Base-by-base conservation (phyloP, 192 early-diverging fungal genomes). In the Funneliformis geosporum region DNA sequence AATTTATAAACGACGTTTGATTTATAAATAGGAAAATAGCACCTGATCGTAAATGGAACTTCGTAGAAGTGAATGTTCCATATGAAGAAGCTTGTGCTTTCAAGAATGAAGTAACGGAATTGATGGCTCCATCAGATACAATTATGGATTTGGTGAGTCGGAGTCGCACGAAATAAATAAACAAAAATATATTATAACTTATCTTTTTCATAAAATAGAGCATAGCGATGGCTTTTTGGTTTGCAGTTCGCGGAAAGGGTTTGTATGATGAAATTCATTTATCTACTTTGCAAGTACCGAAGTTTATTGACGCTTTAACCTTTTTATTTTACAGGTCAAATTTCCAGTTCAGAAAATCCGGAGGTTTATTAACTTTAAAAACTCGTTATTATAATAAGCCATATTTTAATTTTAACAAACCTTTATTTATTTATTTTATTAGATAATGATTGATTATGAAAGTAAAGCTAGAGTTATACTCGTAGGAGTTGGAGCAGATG, bases 161-260 rank as follows among this genome's bases (percentile, higher is more conserved):
- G 4, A 21, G 21, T 0, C 16, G 21, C 16, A 55, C 7, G 7
- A 14, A 55, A 55, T 21, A 10, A 55, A 55, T 55, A 55, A 55
- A 21, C 21, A 55, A 55, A 21, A 18, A 21, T 21, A 0, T 3
- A 16, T 5, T 55, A 5, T 55, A 6, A 55, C 50, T 55, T 7
- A 55, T 6, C 43, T 55, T 55, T 55, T 65, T 46, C 64, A 46
- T 6, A n/a, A 59, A n/a, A 46, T 87, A 94, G 93, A 97, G 96
- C 79, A 99, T 99, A 80, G 97, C 93, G 0, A 92, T 97, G 88
- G 96, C 97, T 0, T 90, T 99, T 71, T 99, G 96, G 96, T 99
- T 97, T 88, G 97, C 96, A 2, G 85, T 93, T 28, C 87, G 96
- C n/a, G 96, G 96, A 0, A 72, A 80, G 42, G 95, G 95, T 66